A percentile compares a stretch with the other conserved stretches of the same genome.
phyloP scores from a whole-genome alignment of 805 yeast genomes.

The Sugiyamaella floridensis region DNA sequence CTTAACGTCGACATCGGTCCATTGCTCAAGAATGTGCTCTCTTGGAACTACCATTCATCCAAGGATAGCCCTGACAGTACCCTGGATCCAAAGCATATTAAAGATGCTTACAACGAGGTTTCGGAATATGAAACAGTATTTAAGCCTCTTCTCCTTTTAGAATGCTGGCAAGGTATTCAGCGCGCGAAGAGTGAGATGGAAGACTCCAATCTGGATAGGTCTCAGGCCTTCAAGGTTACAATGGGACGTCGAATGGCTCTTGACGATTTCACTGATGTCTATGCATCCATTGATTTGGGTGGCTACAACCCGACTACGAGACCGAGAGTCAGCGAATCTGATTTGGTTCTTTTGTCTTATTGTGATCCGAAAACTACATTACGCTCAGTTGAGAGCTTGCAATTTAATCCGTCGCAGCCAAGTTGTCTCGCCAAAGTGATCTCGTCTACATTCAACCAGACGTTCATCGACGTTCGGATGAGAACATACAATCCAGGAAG shows the following conservation, averaged over 20 bases:
- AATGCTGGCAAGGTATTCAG: conserved; percentile 88
- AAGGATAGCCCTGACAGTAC: conserved; percentile 47
- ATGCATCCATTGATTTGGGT: conserved; percentile 56
- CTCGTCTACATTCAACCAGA: conserved; percentile 36
- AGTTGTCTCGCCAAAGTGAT: conserved; percentile 72
- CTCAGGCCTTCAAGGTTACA: conserved; percentile 53
- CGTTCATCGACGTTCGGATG: conserved; percentile 48
- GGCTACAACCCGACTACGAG: conserved; percentile 38
- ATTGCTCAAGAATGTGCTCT: conserved; percentile 57
- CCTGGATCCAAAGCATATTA: conserved; percentile 41
- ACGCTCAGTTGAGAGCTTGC: not conserved
- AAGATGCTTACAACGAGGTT: conserved; percentile 49
- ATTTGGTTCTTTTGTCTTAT: conserved; percentile 58
- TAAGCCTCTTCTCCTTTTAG: conserved; percentile 77
- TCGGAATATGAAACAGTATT: conserved; percentile 62
- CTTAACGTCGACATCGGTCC: conserved; percentile 73
- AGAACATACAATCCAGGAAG: conserved; percentile 48
- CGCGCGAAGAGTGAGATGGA: conserved; percentile 55
- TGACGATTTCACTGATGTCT: conserved; percentile 83
- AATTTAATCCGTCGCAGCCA: conserved; percentile 19
- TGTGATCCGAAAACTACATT: conserved; percentile 33
- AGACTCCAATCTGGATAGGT: conserved; percentile 34
- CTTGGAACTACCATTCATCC: conserved; percentile 64
- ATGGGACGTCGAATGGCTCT: conserved; percentile 78
- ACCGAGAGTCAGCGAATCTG: conserved; percentile 62